These are phyloP conservation scores for Phytopythium oedochilum DNA, from an alignment of 352 stramenopile species.

Conservation along the genomic window DNA sequence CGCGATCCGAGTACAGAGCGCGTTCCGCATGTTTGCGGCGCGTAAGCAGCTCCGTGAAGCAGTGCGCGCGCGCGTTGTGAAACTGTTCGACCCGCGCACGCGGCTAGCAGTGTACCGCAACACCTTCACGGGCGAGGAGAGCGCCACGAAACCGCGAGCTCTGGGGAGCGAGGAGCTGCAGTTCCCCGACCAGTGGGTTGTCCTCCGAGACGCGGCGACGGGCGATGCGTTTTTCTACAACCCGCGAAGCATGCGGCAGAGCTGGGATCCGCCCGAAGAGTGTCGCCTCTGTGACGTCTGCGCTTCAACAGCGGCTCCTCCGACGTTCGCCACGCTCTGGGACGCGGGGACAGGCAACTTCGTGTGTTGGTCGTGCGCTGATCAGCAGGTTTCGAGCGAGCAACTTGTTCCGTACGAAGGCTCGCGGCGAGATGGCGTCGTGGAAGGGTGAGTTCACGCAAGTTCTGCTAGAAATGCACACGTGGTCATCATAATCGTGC, in stretches of 20 bases:
- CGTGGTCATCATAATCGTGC: too few species aligned
- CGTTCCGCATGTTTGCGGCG: constrained; percentile 50
- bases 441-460: neutral
- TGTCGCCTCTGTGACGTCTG: constrained; percentile 43
- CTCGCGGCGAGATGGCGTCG: constrained; percentile 23
- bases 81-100: constrained; percentile 43
- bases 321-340: constrained; percentile 49
- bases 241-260: constrained; percentile 42
- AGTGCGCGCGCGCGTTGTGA: constrained; percentile 44
- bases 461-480: neutral
- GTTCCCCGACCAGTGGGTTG: constrained; percentile 52
- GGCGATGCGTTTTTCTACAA: constrained; percentile 72
- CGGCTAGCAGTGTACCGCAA: constrained; percentile 50
- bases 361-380: constrained; percentile 39
- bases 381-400: constrained; percentile 16
- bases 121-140: constrained; percentile 28
- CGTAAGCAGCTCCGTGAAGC: constrained; percentile 41
- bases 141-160: constrained; percentile 40
- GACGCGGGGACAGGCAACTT: constrained; percentile 36
- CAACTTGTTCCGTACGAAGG: constrained; percentile 46
- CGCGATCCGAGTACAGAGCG: constrained; percentile 44
- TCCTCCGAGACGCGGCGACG: constrained; percentile 40
- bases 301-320: neutral
- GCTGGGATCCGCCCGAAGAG: constrained; percentile 47
- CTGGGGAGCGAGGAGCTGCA: constrained; percentile 53